Base-by-base conservation (phyloP, 805 yeast species). In the Barnettozyma siamensis region DNA sequence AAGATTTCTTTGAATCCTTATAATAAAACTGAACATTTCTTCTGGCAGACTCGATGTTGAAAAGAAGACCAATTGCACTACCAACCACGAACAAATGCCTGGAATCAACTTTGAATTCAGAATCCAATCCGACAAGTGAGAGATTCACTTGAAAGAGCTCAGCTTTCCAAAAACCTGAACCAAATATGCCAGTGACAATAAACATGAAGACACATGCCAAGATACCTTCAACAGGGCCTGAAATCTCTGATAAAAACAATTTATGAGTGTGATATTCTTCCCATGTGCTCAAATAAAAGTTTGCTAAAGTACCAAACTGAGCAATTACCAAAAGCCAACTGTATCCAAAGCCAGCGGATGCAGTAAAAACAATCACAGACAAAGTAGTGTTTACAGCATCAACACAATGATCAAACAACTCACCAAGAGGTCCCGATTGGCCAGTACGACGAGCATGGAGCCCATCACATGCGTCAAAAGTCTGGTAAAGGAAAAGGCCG, bases 211-310 rank as follows among this genome's bases (percentile, higher is more conserved):
- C 62, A 39, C 87, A 67, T 64, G 82, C 69, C 48, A 88, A 58
- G 23, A 89, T 85, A 3, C 98, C 98, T 63, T 89, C 98, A 4
- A 91, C 97, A 0, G 98, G 98, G 0, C 98, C 98, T 12, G 94
- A 83, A 53, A 87, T 79, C 47, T 73, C 80, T 28, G 91, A 78
- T 40, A 89, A 67, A 60, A 72, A 89, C 38, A 89, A 67, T 35
- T 78, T 80, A 53, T 88, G 94, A 1, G 97, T 89, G 58, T 88
- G 91, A 60, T 77, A 89, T 59, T 88, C 96, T 64, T 89, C 98
- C 97, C 97, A 89, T 1, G 97, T 89, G 30, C 94, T 81, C 37
- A 86, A 59, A 59, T 88, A 89, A 60, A 89, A 91, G 62, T 89
- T 89, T 46, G 83, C 76, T 39, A 86, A 70, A 2, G 85, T 68